Conservation (phyloP, 1,139 yeast species). For the Protomyces lactucae-debilis region DNA sequence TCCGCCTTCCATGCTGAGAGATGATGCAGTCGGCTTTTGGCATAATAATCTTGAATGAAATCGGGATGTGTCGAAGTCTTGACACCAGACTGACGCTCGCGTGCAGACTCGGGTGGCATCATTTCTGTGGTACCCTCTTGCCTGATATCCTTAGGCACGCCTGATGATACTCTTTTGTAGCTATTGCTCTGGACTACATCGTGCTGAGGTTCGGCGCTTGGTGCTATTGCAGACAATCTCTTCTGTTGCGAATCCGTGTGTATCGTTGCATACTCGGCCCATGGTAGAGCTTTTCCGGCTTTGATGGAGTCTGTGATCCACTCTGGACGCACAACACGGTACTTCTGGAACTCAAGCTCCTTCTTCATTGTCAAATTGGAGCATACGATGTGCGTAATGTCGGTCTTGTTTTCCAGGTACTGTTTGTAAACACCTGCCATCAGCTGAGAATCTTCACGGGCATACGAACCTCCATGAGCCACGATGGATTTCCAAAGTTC, state of each 20-base stretch:
- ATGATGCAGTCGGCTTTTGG: constrained; percentile 80
- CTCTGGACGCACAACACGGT: constrained; percentile 70
- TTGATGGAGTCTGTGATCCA: constrained; percentile 73
- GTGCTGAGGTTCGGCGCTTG: not conserved
- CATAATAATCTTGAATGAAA: constrained; percentile 65
- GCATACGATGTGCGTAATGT: constrained; percentile 81
- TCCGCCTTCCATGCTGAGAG: constrained; percentile 82
- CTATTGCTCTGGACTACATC: not conserved
- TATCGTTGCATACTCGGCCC: constrained; percentile 63
- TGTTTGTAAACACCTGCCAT: constrained; percentile 54
- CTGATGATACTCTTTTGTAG: not conserved
- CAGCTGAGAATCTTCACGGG: not conserved
- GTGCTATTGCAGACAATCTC: not conserved
- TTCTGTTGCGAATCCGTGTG: constrained; percentile 6
- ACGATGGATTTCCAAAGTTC: constrained; percentile 68
- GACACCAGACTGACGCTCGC: not conserved
- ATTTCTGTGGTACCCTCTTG: not conserved
- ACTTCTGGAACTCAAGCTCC: constrained; percentile 56
- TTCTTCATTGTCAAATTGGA: constrained; percentile 69
- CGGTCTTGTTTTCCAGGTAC: constrained; percentile 61
- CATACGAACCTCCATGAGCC: constrained; percentile 56
- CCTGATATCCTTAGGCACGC: not conserved
- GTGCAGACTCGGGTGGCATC: not conserved
- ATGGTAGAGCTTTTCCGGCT: constrained; percentile 49
- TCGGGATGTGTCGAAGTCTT: constrained; percentile 70